Base-by-base conservation (phyloP, 2,329 filamentous ascomycete species). In the Phaeosphaeria sp. region DNA sequence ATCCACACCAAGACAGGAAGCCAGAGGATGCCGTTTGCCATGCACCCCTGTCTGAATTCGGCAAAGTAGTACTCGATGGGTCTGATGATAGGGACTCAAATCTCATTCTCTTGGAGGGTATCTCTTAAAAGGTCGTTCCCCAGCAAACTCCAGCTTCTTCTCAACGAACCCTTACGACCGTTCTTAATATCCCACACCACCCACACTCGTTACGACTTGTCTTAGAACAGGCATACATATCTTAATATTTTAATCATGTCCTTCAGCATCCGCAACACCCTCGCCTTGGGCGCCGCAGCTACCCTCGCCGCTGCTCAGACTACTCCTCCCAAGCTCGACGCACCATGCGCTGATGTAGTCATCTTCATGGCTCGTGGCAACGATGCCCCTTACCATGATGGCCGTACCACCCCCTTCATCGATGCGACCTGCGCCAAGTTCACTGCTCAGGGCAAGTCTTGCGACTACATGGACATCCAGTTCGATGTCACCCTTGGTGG, bases 291-390 rank as follows among this genome's bases (percentile, higher is more conserved):
- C 36, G 49, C 49, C 20, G 21, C 41, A 17, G 41, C 49, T 30
- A 33, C 49, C 6, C 49, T 51, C 36, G 49, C 49, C 11, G 49
- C 49, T 27, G 49, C 49, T 21, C 49, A 51, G 49, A 74, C 68
- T 48, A 74, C 78, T 42, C 65, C 65, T 42, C 65, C 65, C 46
- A 68, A 68, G 59, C 59, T 62, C 55, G 58, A 64, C 46, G 66
- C 66, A 27, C 27, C 53, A 46, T 68, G 66, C 41, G 54, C 55
- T 43, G 66, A 67, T 63, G 64, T 62, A 49, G 59, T 64, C 51
- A 64, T 68, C 47, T 67, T 68, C 52, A 64, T 66, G 60, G 64
- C 66, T 43, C 66, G 66, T 51, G 66, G 66, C 41, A 68, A 67
- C 50, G 54, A 62, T 46, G 66, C 64, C 11, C 66, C 63, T 44